phyloP scores from a whole-genome alignment of 2,329 filamentous ascomycete species.

The Colletotrichum tabaci region DNA sequence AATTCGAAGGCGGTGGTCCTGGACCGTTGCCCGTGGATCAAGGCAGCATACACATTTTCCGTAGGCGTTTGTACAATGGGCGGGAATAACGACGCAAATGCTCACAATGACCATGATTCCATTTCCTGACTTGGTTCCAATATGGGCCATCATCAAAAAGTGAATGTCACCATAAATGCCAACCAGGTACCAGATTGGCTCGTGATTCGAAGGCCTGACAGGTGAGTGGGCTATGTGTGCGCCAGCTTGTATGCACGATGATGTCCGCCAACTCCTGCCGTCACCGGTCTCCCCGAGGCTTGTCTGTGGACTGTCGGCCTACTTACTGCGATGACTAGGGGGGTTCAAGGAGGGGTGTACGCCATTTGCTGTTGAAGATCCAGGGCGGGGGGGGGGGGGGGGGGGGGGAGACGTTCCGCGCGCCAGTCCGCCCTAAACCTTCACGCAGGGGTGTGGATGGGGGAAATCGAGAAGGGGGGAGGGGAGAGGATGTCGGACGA shows the following conservation, averaged over 20 bases:
- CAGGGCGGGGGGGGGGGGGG: too few relatives aligned
- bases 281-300: not conserved
- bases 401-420: too few relatives aligned
- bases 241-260: slow-evolving; percentile 18
- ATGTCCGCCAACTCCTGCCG: slow-evolving; percentile 2
- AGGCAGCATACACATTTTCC: slow-evolving; percentile 27
- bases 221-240: not conserved
- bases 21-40: not conserved
- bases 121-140: too few relatives aligned
- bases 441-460: too few relatives aligned
- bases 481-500: too few relatives aligned
- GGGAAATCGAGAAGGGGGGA: not conserved
- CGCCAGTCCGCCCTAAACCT: not conserved
- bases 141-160: too few relatives aligned
- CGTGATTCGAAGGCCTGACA: not conserved
- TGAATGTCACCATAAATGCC: not conserved
- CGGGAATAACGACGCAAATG: slow-evolving; percentile 37
- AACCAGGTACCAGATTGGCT: not conserved
- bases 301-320: not conserved
- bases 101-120: slow-evolving; percentile 2
- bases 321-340: not conserved
- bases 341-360: not conserved
- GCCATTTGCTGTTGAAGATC: not conserved
- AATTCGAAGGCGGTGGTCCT: slow-evolving; percentile 5
- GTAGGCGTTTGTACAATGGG: slow-evolving; percentile 26